phyloP scores from a whole-genome alignment of 75 land plant species.

The Pseudotsuga menziesii region DNA sequence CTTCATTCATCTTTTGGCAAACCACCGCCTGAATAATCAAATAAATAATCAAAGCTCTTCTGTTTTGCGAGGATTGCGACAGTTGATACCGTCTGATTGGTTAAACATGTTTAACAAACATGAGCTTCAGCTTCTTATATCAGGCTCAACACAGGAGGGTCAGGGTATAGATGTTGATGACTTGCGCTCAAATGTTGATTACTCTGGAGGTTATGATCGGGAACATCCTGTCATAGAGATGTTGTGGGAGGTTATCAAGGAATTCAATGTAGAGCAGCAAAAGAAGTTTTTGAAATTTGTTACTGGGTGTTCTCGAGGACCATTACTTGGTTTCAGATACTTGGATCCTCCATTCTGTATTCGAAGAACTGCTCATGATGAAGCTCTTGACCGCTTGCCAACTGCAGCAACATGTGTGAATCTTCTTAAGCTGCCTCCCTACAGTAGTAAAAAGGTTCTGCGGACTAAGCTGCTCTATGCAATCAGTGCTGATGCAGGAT shows the following conservation, averaged over 20 bases:
- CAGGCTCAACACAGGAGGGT: constrained; percentile 80
- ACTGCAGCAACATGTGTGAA: constrained; percentile 97
- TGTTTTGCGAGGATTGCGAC: constrained; percentile 81
- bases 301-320: constrained; percentile 96
- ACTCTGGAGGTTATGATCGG: constrained; percentile 82
- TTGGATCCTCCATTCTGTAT: constrained; percentile 85
- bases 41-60: no score
- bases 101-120: constrained; percentile 90
- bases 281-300: no score
- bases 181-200: constrained; percentile 57
- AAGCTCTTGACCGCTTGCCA: constrained; percentile 76
- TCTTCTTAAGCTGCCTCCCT: constrained; percentile 92
- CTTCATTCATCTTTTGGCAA: no score
- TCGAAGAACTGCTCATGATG: constrained; percentile 68
- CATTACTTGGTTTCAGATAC: constrained; percentile 85
- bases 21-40: no score
- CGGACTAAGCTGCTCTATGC: constrained; percentile 69
- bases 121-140: constrained; percentile 86
- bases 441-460: constrained; percentile 73
- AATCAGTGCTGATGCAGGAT: no score
- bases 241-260: constrained; percentile 85
- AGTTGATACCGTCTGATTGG: constrained; percentile 69
- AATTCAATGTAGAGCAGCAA: constrained; percentile 56
- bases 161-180: constrained; percentile 85
- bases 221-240: constrained; percentile 76